A percentile compares a stretch with the other conserved stretches of the same genome.
Conservation (phyloP, 306 rosid species). For the Canavalia ensiformis region DNA sequence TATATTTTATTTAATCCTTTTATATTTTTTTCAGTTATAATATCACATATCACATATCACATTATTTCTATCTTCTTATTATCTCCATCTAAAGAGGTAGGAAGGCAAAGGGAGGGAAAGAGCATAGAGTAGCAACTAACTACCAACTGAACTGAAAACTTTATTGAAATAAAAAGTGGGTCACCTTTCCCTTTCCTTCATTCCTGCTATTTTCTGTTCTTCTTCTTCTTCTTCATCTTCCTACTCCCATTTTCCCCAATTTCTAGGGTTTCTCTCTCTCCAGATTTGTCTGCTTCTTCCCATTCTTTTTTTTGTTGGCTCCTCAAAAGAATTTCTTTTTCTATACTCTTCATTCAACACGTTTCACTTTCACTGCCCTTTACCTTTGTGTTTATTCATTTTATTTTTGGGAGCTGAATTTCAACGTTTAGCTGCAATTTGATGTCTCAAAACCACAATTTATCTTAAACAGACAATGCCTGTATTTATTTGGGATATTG, state of each 20-base stretch:
- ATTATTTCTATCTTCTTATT: too few relatives aligned
- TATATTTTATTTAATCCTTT: too few relatives aligned
- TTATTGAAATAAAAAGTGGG: not conserved
- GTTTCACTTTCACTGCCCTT: not conserved
- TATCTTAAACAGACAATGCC: conserved; percentile 28
- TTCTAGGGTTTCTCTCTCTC: conserved; percentile 46
- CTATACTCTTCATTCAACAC: not conserved
- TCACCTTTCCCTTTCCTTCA: not conserved
- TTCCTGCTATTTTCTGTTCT: not conserved
- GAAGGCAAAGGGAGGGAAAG: not conserved
- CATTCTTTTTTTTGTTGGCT: conserved; percentile 30
- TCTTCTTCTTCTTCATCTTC: not conserved
- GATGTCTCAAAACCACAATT: not conserved
- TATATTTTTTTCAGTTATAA: too few relatives aligned
- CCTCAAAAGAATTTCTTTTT: not conserved
- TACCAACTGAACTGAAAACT: conserved; percentile 40
- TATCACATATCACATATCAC: too few relatives aligned
- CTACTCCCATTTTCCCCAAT: not conserved
- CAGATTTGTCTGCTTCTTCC: conserved; percentile 38
- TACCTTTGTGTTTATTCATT: not conserved
- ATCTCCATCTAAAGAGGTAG: too few relatives aligned
- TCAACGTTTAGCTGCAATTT: conserved; percentile 15
- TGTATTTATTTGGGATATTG: not conserved
- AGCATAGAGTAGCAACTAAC: not conserved
- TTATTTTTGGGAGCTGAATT: conserved; percentile 24